phyloP scores from a whole-genome alignment of 1,139 yeast species.

The Diutina mesorugosa region DNA sequence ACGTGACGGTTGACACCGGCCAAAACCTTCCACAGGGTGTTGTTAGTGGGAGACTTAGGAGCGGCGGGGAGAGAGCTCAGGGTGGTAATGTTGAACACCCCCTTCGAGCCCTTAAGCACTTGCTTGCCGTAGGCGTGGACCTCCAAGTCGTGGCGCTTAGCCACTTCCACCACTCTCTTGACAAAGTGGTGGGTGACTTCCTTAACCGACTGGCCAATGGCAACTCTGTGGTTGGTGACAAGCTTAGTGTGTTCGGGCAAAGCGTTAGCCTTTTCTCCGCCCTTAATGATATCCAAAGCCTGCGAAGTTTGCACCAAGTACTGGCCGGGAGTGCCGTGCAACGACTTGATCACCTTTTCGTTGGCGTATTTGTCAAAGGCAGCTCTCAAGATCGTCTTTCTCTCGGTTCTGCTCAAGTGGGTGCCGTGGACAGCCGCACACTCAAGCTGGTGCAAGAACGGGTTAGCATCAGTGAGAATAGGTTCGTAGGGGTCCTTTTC shows the following conservation, averaged over 20 bases:
- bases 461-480: constrained; percentile 2
- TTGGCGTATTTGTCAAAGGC: constrained; percentile 7
- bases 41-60: constrained; percentile 23
- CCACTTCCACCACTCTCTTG: neutral
- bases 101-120: neutral
- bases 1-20: constrained; percentile 33
- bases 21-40: constrained; percentile 26
- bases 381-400: constrained; percentile 7
- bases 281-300: constrained; percentile 3
- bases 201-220: constrained; percentile 1
- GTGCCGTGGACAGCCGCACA: constrained; percentile 2
- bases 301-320: constrained; percentile 4
- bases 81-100: neutral
- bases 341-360: constrained; percentile 4
- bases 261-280: constrained; percentile 4
- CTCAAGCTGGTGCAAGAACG: constrained; percentile 2
- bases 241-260: constrained; percentile 3
- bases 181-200: neutral
- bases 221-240: constrained; percentile 4
- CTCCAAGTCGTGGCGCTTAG: neutral
- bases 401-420: constrained; percentile 4
- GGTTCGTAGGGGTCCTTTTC: constrained; percentile 3
- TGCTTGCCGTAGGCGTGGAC: neutral
- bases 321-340: constrained; percentile 4
- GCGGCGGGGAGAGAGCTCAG: constrained; percentile 15